Conservation (phyloP, 2,329 filamentous ascomycete species). For the Ustulina deusta region DNA sequence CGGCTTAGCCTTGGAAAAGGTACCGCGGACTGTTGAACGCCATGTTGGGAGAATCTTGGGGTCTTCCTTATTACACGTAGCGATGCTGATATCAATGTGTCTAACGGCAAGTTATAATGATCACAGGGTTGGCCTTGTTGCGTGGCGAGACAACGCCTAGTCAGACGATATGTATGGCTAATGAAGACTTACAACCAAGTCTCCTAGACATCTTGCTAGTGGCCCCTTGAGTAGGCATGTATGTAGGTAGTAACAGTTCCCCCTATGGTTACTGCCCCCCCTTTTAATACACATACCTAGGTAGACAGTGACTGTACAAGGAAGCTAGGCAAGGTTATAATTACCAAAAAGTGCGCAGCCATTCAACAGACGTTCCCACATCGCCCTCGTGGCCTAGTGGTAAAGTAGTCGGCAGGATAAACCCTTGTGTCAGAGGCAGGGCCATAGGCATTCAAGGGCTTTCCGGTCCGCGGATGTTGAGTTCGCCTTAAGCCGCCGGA, state of each 20-base stretch:
- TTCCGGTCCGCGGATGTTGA: slow-evolving; percentile 24
- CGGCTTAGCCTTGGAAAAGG: neutral
- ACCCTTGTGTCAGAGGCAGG: slow-evolving; percentile 20
- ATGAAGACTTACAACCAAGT: neutral
- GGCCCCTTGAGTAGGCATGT: neutral
- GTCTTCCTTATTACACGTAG: too few relatives aligned
- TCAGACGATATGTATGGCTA: neutral
- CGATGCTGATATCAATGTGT: neutral
- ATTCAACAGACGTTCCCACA: slow-evolving; percentile 23
- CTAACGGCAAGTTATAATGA: neutral
- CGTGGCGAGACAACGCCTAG: neutral
- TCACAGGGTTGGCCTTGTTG: neutral
- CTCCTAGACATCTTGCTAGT: neutral
- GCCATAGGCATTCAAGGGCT: slow-evolving; percentile 22
- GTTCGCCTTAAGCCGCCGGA: slow-evolving; percentile 7
- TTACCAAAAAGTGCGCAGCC: neutral
- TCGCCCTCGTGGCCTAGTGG: slow-evolving; percentile 3
- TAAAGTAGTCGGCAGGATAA: slow-evolving; percentile 24
- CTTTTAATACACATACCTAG: neutral
- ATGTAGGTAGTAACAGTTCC: neutral
- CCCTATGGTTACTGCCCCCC: neutral
- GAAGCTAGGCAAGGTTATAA: slow-evolving; percentile 11
- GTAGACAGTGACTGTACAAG: neutral
- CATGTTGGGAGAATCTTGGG: too few relatives aligned
- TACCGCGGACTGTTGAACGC: neutral